Percentiles rank a stretch among this genome's conserved stretches.
These are phyloP conservation scores for Xylaria sp. DNA, from an alignment of 2,329 filamentous ascomycete genomes.

Conservation along the genomic window DNA sequence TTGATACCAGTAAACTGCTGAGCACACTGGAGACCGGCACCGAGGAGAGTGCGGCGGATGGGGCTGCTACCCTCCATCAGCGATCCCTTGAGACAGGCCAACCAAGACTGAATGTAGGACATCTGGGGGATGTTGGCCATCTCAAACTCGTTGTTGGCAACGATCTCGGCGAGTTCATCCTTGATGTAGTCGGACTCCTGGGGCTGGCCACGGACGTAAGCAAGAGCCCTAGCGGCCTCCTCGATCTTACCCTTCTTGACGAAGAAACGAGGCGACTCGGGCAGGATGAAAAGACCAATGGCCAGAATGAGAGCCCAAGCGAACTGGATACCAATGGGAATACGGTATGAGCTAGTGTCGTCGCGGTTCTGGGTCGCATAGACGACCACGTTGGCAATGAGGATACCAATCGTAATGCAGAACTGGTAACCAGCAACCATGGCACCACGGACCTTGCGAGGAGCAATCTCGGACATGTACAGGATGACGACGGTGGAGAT, in stretches of 20 bases:
- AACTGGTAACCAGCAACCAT: constrained; percentile 73
- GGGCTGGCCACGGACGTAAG: constrained; percentile 59
- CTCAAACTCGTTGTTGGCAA: constrained; percentile 70
- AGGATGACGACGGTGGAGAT: constrained; percentile 63
- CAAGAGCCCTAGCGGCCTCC: constrained; percentile 52
- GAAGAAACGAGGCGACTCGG: constrained; percentile 67
- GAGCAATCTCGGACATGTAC: constrained; percentile 61
- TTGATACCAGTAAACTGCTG: constrained; percentile 54
- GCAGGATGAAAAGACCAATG: constrained; percentile 35
- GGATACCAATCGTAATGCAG: constrained; percentile 67
- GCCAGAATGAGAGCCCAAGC: constrained; percentile 40
- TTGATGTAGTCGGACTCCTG: constrained; percentile 60
- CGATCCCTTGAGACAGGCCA: constrained; percentile 51
- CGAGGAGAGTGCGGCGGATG: constrained; percentile 47
- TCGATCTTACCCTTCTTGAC: constrained; percentile 63
- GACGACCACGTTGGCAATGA: constrained; percentile 63
- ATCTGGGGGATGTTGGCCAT: constrained; percentile 52
- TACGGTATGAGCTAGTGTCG: constrained; percentile 62
- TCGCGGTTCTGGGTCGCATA: constrained; percentile 57
- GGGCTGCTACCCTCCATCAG: constrained; percentile 51
- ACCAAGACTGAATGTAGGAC: constrained; percentile 56
- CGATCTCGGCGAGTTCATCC: constrained; percentile 66
- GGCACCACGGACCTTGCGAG: constrained; percentile 62
- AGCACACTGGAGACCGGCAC: constrained; percentile 32
- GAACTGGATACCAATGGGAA: constrained; percentile 66